These are phyloP conservation scores for Grigorovia transvaalensis DNA, from an alignment of 805 yeast genomes.

Conservation along the genomic window DNA sequence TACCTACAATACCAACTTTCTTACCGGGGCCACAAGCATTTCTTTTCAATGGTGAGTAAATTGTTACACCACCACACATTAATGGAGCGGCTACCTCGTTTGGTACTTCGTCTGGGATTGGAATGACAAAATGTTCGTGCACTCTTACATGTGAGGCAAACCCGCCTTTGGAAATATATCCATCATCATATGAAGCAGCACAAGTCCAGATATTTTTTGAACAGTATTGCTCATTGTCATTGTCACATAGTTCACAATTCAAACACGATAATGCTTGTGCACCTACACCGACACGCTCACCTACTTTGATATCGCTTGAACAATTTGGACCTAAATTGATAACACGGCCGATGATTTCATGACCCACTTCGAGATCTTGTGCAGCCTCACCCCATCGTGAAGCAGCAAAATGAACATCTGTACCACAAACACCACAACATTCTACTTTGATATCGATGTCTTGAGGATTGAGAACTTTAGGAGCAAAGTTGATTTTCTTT, in stretches of 20 bases:
- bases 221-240: conserved; percentile 51
- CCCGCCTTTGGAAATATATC: conserved; percentile 52
- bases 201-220: conserved; percentile 36
- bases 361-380: conserved; percentile 45
- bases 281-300: conserved; percentile 76
- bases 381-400: conserved; percentile 15
- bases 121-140: conserved; percentile 51
- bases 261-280: conserved; percentile 56
- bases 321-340: conserved; percentile 52
- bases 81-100: conserved; percentile 57
- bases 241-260: conserved; percentile 50
- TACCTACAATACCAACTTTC: too few relatives aligned
- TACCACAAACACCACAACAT: conserved; percentile 62
- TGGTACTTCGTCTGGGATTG: conserved; percentile 46
- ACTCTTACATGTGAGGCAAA: conserved; percentile 56
- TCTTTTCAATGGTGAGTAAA: conserved; percentile 54
- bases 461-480: conserved; percentile 34
- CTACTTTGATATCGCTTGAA: conserved; percentile 38
- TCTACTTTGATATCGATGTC: conserved; percentile 51
- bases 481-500: conserved; percentile 38
- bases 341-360: conserved; percentile 55
- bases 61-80: conserved; percentile 71
- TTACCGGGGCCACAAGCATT: conserved; percentile 38
- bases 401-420: conserved; percentile 32
- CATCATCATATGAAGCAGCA: conserved; percentile 33